These are phyloP conservation scores for Ascochyta viciae-villosae DNA, from an alignment of 2,329 filamentous ascomycete genomes.

Conservation along the genomic window DNA sequence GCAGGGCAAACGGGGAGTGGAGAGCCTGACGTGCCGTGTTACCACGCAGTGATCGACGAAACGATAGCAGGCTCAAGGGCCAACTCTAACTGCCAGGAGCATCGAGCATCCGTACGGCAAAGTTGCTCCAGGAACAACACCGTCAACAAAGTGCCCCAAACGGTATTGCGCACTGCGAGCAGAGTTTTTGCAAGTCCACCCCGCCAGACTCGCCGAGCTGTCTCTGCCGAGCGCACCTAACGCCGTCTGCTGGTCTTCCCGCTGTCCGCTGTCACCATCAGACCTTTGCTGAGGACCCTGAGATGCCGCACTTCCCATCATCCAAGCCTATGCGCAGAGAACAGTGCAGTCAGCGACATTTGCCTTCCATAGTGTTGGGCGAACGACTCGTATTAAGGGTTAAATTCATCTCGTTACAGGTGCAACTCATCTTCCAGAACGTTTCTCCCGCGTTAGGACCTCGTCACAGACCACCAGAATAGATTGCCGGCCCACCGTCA, in stretches of 20 bases:
- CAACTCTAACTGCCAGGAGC: slow-evolving; percentile 23
- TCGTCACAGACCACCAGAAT: slow-evolving; percentile 36
- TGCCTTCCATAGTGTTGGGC: slow-evolving; percentile 14
- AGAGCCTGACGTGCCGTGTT: slow-evolving; percentile 29
- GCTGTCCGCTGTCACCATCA: slow-evolving; percentile 23
- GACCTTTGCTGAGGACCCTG: slow-evolving; percentile 5
- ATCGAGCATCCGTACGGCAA: slow-evolving; percentile 21
- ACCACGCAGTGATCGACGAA: slow-evolving; percentile 29
- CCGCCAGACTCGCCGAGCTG: slow-evolving; percentile 16
- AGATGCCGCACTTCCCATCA: slow-evolving; percentile 1
- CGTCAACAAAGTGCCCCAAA: slow-evolving; percentile 15
- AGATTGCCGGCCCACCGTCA: slow-evolving; percentile 40
- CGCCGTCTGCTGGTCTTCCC: slow-evolving; percentile 19
- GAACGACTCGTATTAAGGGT: slow-evolving; percentile 22
- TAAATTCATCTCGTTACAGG: slow-evolving; percentile 19
- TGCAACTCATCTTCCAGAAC: slow-evolving; percentile 42
- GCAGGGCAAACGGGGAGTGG: slow-evolving; percentile 29
- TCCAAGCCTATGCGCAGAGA: slow-evolving; percentile 12
- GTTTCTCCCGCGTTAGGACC: slow-evolving; percentile 35
- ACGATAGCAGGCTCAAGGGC: slow-evolving; percentile 22
- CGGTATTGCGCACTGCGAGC: slow-evolving; percentile 21
- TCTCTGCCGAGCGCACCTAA: slow-evolving; percentile 18
- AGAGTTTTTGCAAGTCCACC: slow-evolving; percentile 19
- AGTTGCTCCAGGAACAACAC: slow-evolving; percentile 22
- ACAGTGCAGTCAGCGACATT: slow-evolving; percentile 2